Base-by-base conservation (phyloP, 2,329 filamentous ascomycete species). In the Aspergillus aculeatinus region DNA sequence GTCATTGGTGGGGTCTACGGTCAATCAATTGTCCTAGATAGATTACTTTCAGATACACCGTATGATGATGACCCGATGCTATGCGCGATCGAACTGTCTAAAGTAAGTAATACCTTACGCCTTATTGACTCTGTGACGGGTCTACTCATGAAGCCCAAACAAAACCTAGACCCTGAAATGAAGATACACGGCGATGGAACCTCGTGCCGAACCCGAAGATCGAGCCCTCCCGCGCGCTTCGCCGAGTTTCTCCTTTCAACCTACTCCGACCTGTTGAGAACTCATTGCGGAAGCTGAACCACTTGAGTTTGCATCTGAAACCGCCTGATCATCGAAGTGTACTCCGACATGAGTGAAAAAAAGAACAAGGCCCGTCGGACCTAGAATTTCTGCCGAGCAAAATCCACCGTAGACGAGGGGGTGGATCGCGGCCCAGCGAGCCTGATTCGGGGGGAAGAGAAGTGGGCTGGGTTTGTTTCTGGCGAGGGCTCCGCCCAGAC, bases 401-500 rank as follows among this genome's bases (percentile, higher is more conserved):
- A 19, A n/a, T 59, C 50, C 59, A 52, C 55, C 55, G 33, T 58
- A 63, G 59, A 62, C 62, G 60, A 64, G 16, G 33, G 33, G 55
- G 63, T 63, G 60, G 63, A 63, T 60, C 60, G 47, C 42, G 47
- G 47, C 39, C 55, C 39, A 44, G 39, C 39, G 39, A 64, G 35
- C 54, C 63, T 54, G 55, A 63, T 63, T 61, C 53, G 56, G 59
- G 49, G 14, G 33, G 33, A 9, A 9, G 27, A 29, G 27, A 29
- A 60, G 54, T 14, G 51, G 54, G 51, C 16, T 47, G 51, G 27
- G n/a, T n/a, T 33, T 42, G 51, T 35, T 25, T 42, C 33, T 61
- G 59, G 60, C 63, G 63, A 64, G 63, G 63, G 39, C 63, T 64
- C 63, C 63, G 63, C 63, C 63, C 58, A 63, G 63, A 63, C 63